Evolutionary conservation across 2,329 filamentous ascomycete genomes (phyloP), one percentile per base, ranked within the genome.

Genomic region (Colletotrichum horii): DNA sequence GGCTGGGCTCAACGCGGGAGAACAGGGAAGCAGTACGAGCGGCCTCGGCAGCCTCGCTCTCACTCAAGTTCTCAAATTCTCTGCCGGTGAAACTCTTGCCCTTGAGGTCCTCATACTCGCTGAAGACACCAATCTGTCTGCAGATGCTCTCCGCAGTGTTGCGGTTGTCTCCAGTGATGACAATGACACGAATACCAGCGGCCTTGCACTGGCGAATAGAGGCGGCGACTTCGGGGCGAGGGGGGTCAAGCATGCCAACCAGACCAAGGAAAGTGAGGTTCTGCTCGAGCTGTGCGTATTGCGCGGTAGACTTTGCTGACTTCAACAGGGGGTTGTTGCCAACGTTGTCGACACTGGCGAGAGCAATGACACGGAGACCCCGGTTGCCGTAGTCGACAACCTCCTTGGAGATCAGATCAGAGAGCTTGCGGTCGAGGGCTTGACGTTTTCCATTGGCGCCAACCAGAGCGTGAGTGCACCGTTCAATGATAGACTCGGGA

Each of bases 131-230:
- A 83, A 99, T 99, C 84, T 98, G 94, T 81, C 96, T 94, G 88
- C 97, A 99, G 83, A 99, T 98, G 77, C 95, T 96, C 88, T 99
- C 97, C 11, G 97, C 97, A 5, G 97, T 99, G 87, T 97, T 98
- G 83, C 94, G 96, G 87, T 98, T 99, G 87, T 99, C 97, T 82
- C 97, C 97, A 70, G 97, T 99, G 85, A 99, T 98, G 78, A 99
- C 97, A 79, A 99, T 95, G 66, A 99, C 95, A 77, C 97, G 94
- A 80, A 99, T 98, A 79, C 97, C 97, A 79, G 97, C 97, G 77
- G 95, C 93, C 84, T 94, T 95, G 87, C 97, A 99, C 84, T 98
- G 94, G 82, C 90, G 89, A 80, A 99, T 97, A 64, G 97, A 97
- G 66, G 88, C 90, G 68, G 94, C 91, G 14, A 98, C 97, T 87